Percentiles rank a stretch among this genome's conserved stretches.
Conservation (phyloP, 2,329 filamentous ascomycete genomes). For the Cercospora zeae-maydis region DNA sequence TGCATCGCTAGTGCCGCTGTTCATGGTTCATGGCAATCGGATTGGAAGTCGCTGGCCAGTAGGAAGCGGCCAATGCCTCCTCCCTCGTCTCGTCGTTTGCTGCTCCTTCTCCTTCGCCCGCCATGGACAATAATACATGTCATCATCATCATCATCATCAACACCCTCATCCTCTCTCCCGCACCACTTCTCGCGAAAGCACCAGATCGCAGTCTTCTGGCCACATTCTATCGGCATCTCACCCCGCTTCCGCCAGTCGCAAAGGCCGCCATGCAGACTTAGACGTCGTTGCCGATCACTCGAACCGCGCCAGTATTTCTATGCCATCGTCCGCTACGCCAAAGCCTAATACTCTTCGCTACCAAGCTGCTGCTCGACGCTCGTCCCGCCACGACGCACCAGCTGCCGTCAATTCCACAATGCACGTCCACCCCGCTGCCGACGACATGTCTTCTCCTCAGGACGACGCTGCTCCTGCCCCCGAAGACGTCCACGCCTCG, state of each 20-base stretch:
- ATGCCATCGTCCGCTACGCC: constrained; percentile 55
- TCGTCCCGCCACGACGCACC: constrained; percentile 17
- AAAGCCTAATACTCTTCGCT: constrained; percentile 22
- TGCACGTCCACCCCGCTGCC: neutral
- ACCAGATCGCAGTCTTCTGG: constrained; percentile 30
- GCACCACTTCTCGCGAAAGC: constrained; percentile 6
- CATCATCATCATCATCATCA: constrained; percentile 13
- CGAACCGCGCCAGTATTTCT: constrained; percentile 60
- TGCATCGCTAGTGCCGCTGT: constrained; percentile 1
- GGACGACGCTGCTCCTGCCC: constrained; percentile 10
- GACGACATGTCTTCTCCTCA: constrained; percentile 4
- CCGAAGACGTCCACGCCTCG: constrained; percentile 16
- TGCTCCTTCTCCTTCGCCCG: neutral
- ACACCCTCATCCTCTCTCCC: constrained; percentile 4
- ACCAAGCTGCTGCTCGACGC: constrained; percentile 23
- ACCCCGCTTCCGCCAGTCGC: constrained; percentile 34
- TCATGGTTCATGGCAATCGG: neutral
- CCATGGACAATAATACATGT: constrained; percentile 15
- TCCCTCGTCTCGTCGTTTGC: neutral
- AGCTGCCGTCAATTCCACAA: constrained; percentile 2
- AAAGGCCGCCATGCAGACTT: constrained; percentile 61
- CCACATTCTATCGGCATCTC: constrained; percentile 47
- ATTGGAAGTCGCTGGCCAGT: neutral
- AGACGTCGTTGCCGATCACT: constrained; percentile 55
- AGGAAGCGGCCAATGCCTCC: constrained; percentile 10